Evolutionary conservation across 2,329 filamentous ascomycete genomes (phyloP), one percentile per base, ranked within the genome.

Genomic region (Scorias spongiosa): DNA sequence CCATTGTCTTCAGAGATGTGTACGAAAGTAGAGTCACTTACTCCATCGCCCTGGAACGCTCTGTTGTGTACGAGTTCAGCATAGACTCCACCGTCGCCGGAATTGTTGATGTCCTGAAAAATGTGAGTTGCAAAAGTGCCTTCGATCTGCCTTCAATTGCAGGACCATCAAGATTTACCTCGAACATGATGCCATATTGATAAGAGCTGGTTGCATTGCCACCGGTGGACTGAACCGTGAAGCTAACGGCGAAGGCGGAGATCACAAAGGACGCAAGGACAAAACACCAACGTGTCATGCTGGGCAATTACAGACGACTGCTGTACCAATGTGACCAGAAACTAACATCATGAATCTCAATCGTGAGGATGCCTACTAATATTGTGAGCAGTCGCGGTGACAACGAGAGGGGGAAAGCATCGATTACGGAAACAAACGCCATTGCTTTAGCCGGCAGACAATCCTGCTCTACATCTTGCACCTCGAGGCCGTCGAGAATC

Each of bases 61-160:
- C 78, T 71, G 59, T 83, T 84, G 41, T 69, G 70, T 45, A 83
- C 72, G 44, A 84, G 59, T 55, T 84, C 80, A 41, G 76, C 80
- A 56, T 85, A 84, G 48, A 84, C 74, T 5, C 80, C 81, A 17
- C 81, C 80, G 54, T 85, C 81, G 2, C 80, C 80, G 2, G 75
- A 79, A 57, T 81, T 75, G 46, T 60, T 61, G 50, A 61, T 61
- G 45, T 61, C 58, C 50, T 78, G 40, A 75, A 78, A 54, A 83
- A 82, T 48, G 82, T 72, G 82, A 79, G 2, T 78, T 77, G 1
- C 75, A 78, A 56, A 79, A 74, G 59, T 77, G 77, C 57, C 80
- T 80, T 43, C 77, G 74, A 72, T 76, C 8, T 12, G 11, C 32
- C 9, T 20, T 32, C 45, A 17, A 7, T 26, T 26, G 20, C n/a